Base-by-base conservation (phyloP, 164 flowering plant species). In the Nymphaea colorata region DNA sequence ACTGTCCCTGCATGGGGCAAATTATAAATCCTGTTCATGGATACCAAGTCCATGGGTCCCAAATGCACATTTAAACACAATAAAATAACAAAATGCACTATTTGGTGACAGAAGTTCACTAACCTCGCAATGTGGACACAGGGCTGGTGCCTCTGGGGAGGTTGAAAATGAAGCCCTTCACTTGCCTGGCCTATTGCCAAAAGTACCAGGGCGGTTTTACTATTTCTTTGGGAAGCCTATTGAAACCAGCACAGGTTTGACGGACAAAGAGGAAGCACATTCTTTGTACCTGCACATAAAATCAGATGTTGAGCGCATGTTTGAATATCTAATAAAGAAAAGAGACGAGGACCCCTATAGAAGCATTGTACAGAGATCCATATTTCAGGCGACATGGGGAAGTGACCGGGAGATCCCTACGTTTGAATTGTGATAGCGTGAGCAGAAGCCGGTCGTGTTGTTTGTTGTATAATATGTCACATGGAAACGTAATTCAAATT, bases 311-410 rank as follows among this genome's bases (percentile, higher is more conserved):
- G 93, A 86, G 72, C 43, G 60, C 44, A 67, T 42, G 43, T 60
- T 93, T 2, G 76, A 76, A 2, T 89, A 85, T 77, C 73, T 93
- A 81, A 64, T 78, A 57, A 77, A 79, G 79, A 91, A 91, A 74
- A 73, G 97, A 73, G 86, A 88, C 78, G 81, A 88, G 71, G 97
- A 93, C 76, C 98, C 98, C 3, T 85, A 83, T 64, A 77, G 98
- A 73, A 71, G 75, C 69, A 64, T 89, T 16, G 5, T 84, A 14
- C 85, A 84, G 18, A 83, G 98, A 75, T 74, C 76, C 42, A 8
- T 80, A 2, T 87, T 89, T 42, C 75, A 76, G 57, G 76, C 80
- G 17, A 5, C 72, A 43, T 71, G 73, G 67, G 67, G 78, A 17
- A 73, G 79, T 18, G 12, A 36, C 14, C 41, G 76, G 36, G 64